Evolutionary conservation across 106 monocot genomes (phyloP).

Genomic region (Phalaenopsis equestris): DNA sequence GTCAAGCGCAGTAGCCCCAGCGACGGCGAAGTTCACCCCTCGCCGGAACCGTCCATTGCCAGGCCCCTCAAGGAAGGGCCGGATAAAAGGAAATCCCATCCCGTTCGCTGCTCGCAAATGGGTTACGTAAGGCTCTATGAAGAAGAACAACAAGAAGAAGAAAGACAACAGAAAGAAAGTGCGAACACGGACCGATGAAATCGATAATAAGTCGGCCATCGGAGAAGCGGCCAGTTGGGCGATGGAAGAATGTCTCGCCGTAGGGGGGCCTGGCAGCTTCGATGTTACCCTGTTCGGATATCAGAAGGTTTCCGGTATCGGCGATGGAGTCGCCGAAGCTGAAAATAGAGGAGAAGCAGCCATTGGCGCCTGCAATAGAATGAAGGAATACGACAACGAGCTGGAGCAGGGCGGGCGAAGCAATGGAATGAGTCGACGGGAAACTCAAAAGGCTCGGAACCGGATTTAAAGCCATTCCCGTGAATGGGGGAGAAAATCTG

Average conservation of each 20-base stretch:
- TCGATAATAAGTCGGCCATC: slow-evolving; percentile 36
- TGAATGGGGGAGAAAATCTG: too few relatives aligned
- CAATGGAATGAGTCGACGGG: neutral
- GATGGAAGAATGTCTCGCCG: slow-evolving; percentile 48
- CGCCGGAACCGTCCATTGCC: slow-evolving; percentile 12
- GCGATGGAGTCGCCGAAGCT: slow-evolving; percentile 59
- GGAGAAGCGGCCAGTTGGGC: slow-evolving; percentile 46
- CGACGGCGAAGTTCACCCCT: slow-evolving; percentile 62
- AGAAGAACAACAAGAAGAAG: neutral
- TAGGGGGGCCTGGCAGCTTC: slow-evolving; percentile 13
- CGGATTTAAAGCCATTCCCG: too few relatives aligned
- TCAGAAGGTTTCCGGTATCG: slow-evolving; percentile 37
- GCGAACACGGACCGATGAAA: neutral
- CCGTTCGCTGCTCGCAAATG: slow-evolving; percentile 18
- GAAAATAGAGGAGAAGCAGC: slow-evolving; percentile 37
- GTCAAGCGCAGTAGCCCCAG: slow-evolving; percentile 47
- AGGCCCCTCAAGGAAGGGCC: slow-evolving; percentile 23
- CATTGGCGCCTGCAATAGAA: neutral
- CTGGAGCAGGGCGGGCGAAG: neutral
- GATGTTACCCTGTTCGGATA: neutral
- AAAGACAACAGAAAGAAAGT: slow-evolving; percentile 6
- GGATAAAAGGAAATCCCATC: slow-evolving; percentile 30
- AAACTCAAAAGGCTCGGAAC: too few relatives aligned
- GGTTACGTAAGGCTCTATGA: slow-evolving; percentile 4
- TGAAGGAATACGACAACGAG: neutral